Evolutionary conservation across 1,284 basidiomycete genomes (phyloP).

Genomic region (Cryptococcus deneoformans): DNA sequence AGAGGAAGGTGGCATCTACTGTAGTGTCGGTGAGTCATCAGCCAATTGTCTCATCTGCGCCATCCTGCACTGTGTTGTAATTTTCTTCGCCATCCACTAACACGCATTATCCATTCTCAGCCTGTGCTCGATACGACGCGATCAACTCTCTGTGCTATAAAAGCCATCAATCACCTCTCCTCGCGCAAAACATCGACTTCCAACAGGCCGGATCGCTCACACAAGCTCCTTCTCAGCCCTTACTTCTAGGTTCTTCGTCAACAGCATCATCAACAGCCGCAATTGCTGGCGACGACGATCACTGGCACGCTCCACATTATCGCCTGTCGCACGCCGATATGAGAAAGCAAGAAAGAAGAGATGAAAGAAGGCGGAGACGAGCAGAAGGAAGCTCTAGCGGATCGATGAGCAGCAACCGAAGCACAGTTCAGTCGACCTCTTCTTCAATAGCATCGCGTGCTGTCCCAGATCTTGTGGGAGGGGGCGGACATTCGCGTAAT

Average conservation of each 20-base stretch:
- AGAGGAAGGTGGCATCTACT: constrained; percentile 41
- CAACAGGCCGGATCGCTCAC: too few relatives aligned
- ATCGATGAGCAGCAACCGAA: constrained; percentile 19
- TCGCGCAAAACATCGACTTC: constrained; percentile 3
- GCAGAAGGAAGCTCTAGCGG: constrained; percentile 27
- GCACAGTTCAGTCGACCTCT: constrained; percentile 23
- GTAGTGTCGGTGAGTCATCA: constrained; percentile 37
- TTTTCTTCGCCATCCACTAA: neutral
- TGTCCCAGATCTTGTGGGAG: constrained; percentile 17
- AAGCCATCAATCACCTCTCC: constrained; percentile 11
- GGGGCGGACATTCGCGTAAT: constrained; percentile 30
- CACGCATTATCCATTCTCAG: constrained; percentile 13
- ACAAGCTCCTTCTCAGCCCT: too few relatives aligned
- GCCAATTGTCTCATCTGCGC: too few relatives aligned
- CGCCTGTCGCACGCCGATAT: constrained; percentile 42
- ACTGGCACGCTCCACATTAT: constrained; percentile 43
- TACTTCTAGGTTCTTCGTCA: constrained; percentile 8
- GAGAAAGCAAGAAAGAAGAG: constrained; percentile 33
- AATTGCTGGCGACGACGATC: constrained; percentile 9
- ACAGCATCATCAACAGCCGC: constrained; percentile 10
- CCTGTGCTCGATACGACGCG: constrained; percentile 45
- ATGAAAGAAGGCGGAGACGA: constrained; percentile 32
- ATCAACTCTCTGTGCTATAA: constrained; percentile 47
- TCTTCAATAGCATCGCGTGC: constrained; percentile 22
- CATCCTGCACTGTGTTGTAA: too few relatives aligned